Conservation (phyloP, 2,329 filamentous ascomycete genomes). For the Xylaria sp. region DNA sequence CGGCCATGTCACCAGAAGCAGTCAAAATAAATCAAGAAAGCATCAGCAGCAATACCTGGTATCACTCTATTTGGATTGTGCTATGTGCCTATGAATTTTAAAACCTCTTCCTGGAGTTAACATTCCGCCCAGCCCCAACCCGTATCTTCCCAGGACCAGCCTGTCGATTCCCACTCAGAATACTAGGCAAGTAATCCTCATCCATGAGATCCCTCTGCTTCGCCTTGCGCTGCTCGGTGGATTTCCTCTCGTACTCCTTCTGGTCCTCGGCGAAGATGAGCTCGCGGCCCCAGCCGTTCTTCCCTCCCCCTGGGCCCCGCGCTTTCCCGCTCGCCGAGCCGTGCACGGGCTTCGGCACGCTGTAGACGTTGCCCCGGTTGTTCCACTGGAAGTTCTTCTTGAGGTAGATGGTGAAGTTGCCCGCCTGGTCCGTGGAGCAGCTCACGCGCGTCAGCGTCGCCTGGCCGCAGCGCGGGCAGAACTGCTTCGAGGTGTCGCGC, state of each 20-base stretch:
- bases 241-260: constrained; percentile 82
- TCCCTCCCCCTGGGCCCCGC: constrained; percentile 75
- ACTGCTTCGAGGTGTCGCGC: constrained; percentile 87
- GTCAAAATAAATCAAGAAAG: constrained; percentile 1
- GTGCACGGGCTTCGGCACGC: constrained; percentile 88
- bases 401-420: constrained; percentile 85
- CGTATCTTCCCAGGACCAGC: constrained; percentile 72
- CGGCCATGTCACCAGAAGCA: neutral
- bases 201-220: constrained; percentile 91
- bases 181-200: constrained; percentile 87
- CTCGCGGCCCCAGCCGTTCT: constrained; percentile 85
- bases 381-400: constrained; percentile 98
- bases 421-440: constrained; percentile 83
- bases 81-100: constrained; percentile 9
- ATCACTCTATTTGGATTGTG: constrained; percentile 36
- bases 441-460: constrained; percentile 85
- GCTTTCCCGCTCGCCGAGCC: constrained; percentile 83
- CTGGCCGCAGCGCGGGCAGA: constrained; percentile 92
- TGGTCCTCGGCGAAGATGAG: constrained; percentile 94
- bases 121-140: constrained; percentile 85
- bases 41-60: constrained; percentile 23
- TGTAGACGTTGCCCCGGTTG: constrained; percentile 90
- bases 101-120: constrained; percentile 79
- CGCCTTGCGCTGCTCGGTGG: constrained; percentile 71
- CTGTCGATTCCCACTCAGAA: constrained; percentile 82